These are phyloP conservation scores for Aspergillus biplanus DNA, from an alignment of 495 filamentous ascomycete species.

Conservation along the genomic window DNA sequence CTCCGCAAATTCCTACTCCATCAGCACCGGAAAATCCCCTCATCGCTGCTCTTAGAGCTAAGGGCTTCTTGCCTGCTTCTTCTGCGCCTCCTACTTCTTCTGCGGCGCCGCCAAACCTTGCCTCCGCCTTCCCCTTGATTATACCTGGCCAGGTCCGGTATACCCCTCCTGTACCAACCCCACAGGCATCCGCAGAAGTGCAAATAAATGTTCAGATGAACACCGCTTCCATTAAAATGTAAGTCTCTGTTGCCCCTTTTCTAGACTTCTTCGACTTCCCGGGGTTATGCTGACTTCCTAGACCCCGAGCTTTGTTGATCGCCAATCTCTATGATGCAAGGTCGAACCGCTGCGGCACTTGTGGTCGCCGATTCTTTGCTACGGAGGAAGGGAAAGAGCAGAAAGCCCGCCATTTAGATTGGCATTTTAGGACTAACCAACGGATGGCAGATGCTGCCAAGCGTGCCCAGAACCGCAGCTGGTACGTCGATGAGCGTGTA, in stretches of 20 bases:
- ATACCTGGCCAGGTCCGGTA: slow-evolving; percentile 45
- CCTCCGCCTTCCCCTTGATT: slow-evolving; percentile 42
- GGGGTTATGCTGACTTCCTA: slow-evolving; percentile 38
- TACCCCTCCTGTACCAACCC: slow-evolving; percentile 39
- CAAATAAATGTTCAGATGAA: slow-evolving; percentile 69
- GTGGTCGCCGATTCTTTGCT: slow-evolving; percentile 81
- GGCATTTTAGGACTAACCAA: slow-evolving; percentile 95
- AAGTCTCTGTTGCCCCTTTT: slow-evolving; percentile 38
- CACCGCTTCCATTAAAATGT: slow-evolving; percentile 78
- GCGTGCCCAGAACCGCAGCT: slow-evolving; percentile 84
- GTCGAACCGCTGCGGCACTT: slow-evolving; percentile 86
- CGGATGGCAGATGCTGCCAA: slow-evolving; percentile 80
- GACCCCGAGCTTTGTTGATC: slow-evolving; percentile 74
- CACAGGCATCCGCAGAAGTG: slow-evolving; percentile 34
- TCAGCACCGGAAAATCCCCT: slow-evolving; percentile 45
- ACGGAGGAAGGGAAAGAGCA: slow-evolving; percentile 77
- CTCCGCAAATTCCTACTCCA: slow-evolving; percentile 33
- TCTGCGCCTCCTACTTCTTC: slow-evolving; percentile 37
- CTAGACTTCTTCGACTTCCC: slow-evolving; percentile 26
- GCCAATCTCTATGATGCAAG: slow-evolving; percentile 73
- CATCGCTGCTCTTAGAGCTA: slow-evolving; percentile 48
- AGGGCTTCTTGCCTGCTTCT: slow-evolving; percentile 50
- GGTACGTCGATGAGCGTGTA: slow-evolving; percentile 92
- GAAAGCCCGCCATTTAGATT: slow-evolving; percentile 94
- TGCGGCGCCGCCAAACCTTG: slow-evolving; percentile 26